These are phyloP conservation scores for Penicillium griseofulvum DNA, from an alignment of 2,329 filamentous ascomycete genomes.

Conservation along the genomic window DNA sequence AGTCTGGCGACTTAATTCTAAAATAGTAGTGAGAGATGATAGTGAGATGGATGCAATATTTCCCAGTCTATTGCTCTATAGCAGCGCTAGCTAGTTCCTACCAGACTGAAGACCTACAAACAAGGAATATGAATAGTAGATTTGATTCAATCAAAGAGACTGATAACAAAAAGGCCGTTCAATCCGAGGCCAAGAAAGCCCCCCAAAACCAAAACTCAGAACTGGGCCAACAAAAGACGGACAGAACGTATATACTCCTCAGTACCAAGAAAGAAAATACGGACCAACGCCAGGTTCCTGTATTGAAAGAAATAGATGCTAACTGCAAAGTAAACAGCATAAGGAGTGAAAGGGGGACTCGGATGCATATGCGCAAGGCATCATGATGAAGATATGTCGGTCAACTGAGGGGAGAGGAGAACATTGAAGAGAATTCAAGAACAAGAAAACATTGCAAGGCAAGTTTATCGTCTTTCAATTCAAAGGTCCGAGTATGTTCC, in stretches of 20 bases:
- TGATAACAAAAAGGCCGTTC: not conserved
- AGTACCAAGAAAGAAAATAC: conserved; percentile 11
- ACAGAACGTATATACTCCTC: conserved; percentile 1
- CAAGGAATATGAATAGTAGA: not conserved
- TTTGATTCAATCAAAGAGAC: not conserved
- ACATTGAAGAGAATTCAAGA: not conserved
- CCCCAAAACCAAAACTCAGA: not conserved
- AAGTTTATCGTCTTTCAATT: conserved; percentile 12
- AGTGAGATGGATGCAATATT: not conserved
- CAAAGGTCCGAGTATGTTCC: conserved; percentile 12
- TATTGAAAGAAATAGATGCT: conserved; percentile 21
- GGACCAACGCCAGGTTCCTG: conserved; percentile 25
- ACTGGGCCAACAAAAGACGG: not conserved
- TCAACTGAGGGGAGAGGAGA: not conserved
- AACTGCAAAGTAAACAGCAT: not conserved
- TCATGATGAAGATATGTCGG: not conserved
- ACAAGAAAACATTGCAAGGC: conserved; percentile 1
- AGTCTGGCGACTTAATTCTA: not conserved
- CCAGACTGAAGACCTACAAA: not conserved
- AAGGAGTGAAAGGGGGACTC: not conserved
- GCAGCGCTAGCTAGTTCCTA: too few species aligned
- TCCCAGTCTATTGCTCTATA: not conserved
- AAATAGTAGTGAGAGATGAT: too few species aligned
- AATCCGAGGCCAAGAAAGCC: not conserved
- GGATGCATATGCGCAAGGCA: conserved; percentile 8